Base-by-base conservation (phyloP, 345 rosid genomes). In the Murraya koenigii region DNA sequence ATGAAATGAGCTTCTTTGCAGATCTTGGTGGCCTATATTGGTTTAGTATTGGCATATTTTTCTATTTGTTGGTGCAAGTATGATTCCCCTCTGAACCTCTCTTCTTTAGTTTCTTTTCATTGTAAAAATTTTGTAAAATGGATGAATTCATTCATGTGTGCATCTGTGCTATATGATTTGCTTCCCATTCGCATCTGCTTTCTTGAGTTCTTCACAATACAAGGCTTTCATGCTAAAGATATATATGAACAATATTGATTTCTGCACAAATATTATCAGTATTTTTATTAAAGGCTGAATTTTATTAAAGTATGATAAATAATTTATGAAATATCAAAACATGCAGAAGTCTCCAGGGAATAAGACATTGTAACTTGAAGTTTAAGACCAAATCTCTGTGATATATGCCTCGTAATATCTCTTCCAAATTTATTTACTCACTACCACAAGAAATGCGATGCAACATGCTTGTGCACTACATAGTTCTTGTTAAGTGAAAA, bases 21-120 rank as follows among this genome's bases (percentile, higher is more conserved):
- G 98, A 96, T 81, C 97, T 96, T 84, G 99, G 99, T 82, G 99
- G 95, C 77, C 86, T 96, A 66, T 96, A 89, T 84, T 96, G 99
- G 90, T 85, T 96, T 81, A 94, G 98, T 76, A 86, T 96, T 79
- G 93, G 93, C 80, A 87, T 96, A 80, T 96, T 96, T 87, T 91
- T 92, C 89, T 96, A 86, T 89, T 77, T 91, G 66, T 83, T 94
- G 82, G 97, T 91, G 81, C 99, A 96, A 84, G 99, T 96, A 85
- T 75, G 80, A 71, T 78, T 77, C 71, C 82, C 65, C 71, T 65
- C 39, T 72, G 47, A 56, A 38, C 32, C 55, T 54, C 0, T 61
- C n/a, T 78, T 54, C 49, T 55, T 59, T 23, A 7, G 35, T 62
- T 55, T 62, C 44, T 65, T 32, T 63, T 59, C 33, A 7, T 49